Evolutionary conservation across 805 yeast genomes (phyloP).

Genomic region (Scheffersomyces amazonensis): DNA sequence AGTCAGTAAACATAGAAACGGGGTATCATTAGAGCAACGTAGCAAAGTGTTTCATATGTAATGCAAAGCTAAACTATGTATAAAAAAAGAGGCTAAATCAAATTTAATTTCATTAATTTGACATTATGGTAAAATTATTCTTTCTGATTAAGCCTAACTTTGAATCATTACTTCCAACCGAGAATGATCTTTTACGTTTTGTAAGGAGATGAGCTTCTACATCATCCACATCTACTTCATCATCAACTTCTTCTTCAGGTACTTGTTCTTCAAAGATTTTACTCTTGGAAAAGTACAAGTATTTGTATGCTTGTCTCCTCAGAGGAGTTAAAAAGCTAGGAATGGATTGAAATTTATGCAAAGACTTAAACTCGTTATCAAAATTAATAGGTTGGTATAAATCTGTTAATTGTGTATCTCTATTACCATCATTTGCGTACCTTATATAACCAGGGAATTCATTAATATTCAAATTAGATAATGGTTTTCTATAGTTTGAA

Average conservation of each 20-base stretch:
- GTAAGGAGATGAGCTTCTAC: constrained; percentile 3
- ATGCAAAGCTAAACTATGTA: too few species aligned
- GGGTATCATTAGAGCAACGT: too few species aligned
- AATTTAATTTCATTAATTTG: constrained; percentile 13
- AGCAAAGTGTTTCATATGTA: too few species aligned
- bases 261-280: not conserved
- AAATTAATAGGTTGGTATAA: constrained; percentile 28
- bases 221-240: constrained; percentile 11
- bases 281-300: constrained; percentile 1
- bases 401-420: constrained; percentile 18
- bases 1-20: too few species aligned
- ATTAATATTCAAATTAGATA: constrained; percentile 24
- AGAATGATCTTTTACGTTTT: constrained; percentile 29
- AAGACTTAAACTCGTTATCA: constrained; percentile 24
- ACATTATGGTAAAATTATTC: constrained; percentile 24
- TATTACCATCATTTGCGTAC: constrained; percentile 2
- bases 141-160: constrained; percentile 32
- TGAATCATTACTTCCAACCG: constrained; percentile 37
- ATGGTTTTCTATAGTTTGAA: constrained; percentile 18
- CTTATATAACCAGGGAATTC: constrained; percentile 28
- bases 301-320: constrained; percentile 11
- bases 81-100: too few species aligned
- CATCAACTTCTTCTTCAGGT: constrained; percentile 1
- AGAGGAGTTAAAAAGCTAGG: constrained; percentile 37
- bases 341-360: constrained; percentile 27